phyloP scores from a whole-genome alignment of 2,329 filamentous ascomycete species.

The Neofusicoccum umdonicola region DNA sequence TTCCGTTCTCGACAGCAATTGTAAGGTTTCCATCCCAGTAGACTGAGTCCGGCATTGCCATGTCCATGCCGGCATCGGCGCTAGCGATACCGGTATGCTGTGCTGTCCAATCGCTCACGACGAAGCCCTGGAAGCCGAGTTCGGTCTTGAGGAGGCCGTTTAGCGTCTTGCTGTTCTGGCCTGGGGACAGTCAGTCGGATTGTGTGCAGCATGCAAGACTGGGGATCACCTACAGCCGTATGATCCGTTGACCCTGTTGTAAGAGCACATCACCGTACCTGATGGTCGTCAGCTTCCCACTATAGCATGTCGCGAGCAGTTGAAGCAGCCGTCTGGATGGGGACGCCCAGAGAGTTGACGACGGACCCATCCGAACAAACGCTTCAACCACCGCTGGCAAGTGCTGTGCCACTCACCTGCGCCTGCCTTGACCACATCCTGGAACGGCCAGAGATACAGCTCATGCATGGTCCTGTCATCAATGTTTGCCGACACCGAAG shows the following conservation, averaged over 20 bases:
- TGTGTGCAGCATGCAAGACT: neutral
- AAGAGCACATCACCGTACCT: conserved; percentile 59
- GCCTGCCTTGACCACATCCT: conserved; percentile 59
- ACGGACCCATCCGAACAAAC: too few relatives aligned
- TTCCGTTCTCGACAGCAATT: conserved; percentile 52
- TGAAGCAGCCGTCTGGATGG: neutral
- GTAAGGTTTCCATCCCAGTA: conserved; percentile 57
- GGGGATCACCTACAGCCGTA: conserved; percentile 44
- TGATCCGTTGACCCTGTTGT: conserved; percentile 47
- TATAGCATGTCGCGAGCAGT: neutral
- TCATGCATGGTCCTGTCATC: conserved; percentile 66
- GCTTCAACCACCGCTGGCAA: too few relatives aligned
- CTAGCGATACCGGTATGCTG: conserved; percentile 46
- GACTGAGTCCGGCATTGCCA: conserved; percentile 57
- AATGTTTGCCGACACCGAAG: conserved; percentile 58
- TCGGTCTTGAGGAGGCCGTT: conserved; percentile 77
- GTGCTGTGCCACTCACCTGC: conserved; percentile 21
- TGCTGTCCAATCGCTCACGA: conserved; percentile 70
- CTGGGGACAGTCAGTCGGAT: conserved; percentile 22
- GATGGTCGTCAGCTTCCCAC: conserved; percentile 19
- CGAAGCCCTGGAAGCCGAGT: conserved; percentile 76
- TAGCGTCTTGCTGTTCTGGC: conserved; percentile 66
- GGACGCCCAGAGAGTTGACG: too few relatives aligned
- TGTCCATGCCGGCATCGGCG: conserved; percentile 50
- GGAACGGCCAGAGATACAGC: conserved; percentile 65